Conservation (phyloP, 73 alveolate genomes). For the Paramecium bursaria region DNA sequence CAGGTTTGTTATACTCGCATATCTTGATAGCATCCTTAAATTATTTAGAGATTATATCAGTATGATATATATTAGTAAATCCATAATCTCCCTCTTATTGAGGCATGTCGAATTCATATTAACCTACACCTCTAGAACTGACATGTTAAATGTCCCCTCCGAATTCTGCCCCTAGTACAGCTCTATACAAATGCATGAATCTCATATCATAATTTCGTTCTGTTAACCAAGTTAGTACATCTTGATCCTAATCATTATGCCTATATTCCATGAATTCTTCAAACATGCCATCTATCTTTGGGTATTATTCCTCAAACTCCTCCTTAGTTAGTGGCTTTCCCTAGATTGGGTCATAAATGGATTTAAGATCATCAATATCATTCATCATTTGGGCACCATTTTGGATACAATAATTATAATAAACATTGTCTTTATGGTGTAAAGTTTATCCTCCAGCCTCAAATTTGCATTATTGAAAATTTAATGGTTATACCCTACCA, state of each 20-base stretch:
- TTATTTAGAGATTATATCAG: neutral
- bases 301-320: neutral
- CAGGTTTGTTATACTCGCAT: constrained; percentile 1
- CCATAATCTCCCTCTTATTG: constrained; percentile 36
- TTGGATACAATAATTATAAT: constrained; percentile 17
- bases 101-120: constrained; percentile 51
- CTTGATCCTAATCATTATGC: constrained; percentile 3
- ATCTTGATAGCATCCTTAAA: constrained; percentile 25
- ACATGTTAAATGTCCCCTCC: constrained; percentile 32
- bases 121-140: constrained; percentile 17
- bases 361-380: constrained; percentile 2
- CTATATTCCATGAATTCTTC: neutral
- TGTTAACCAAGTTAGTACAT: constrained; percentile 2
- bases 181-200: constrained; percentile 11
- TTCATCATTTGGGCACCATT: constrained; percentile 1
- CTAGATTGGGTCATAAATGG: constrained; percentile 38
- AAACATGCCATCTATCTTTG: neutral
- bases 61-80: constrained; percentile 11
- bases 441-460: constrained; percentile 61
- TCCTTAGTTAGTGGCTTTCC: neutral
- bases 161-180: constrained; percentile 43
- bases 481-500: constrained; percentile 40
- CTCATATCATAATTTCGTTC: neutral
- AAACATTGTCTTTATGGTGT: constrained; percentile 54
- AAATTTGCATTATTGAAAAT: neutral